Evolutionary conservation across 1,284 basidiomycete genomes (phyloP), one percentile per base, ranked within the genome.

Genomic region (Laetiporus sulphureus): DNA sequence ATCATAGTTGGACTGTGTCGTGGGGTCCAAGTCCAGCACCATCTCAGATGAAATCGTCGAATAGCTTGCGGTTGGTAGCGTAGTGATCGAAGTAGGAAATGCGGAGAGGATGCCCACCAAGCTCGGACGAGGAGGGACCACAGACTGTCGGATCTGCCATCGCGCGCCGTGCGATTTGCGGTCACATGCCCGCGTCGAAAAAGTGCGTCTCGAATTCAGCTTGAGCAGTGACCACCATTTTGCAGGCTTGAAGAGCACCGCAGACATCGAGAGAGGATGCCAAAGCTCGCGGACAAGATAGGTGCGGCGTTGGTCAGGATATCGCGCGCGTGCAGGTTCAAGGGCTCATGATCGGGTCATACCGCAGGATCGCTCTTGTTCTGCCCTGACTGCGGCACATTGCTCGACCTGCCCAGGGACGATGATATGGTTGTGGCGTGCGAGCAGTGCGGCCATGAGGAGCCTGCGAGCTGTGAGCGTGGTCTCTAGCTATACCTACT

Each of bases 381-480:
- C 66, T 99, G 95, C 65, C 86, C 89, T 5, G 75, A 82, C 46
- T 99, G 95, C 58, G 92, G 92, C 13, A 93, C 90, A 0, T 68
- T 99, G 32, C 80, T 99, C 18, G 81, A 88, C 52, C 67, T 94
- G 18, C 94, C 95, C 0, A 69, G 71, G 47, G 91, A 90, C 45
- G 82, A 84, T 42, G 80, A 91, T 55, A 72, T 76, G 41, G 69
- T 73, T 27, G 87, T 98, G 32, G 71, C 66, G 18, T 99, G 95
- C 66, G 85, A 89, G 57, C 91, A 94, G 56, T 98, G 95, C 61
- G 80, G 78, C 2, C 79, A 88, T 51, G 71, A 81, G 45, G 93
- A 97, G 61, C 88, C 91, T 27, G 86, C 90, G 1, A 81, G 76
- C 39, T 92, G 93, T 96, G 56, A 62, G 85, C 75, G 22, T 29